These are phyloP conservation scores for Periconia sp. DNA, from an alignment of 2,329 filamentous ascomycete species.

Conservation along the genomic window DNA sequence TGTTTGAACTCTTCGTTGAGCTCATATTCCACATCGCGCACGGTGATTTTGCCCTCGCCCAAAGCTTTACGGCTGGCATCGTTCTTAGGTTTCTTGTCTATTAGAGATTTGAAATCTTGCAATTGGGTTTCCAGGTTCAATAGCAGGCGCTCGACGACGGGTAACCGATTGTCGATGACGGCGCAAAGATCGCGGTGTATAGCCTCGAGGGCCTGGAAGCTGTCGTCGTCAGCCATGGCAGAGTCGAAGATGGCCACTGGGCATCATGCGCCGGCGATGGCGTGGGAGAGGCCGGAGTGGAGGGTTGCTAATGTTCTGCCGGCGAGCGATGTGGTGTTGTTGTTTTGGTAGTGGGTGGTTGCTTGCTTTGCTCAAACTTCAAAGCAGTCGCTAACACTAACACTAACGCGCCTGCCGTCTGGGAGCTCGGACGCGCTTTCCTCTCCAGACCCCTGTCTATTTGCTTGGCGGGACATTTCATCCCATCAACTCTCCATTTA, in stretches of 20 bases:
- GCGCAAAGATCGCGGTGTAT: slow-evolving; percentile 84
- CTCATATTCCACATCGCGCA: slow-evolving; percentile 72
- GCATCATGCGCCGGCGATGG: slow-evolving; percentile 31
- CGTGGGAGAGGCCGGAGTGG: background rate
- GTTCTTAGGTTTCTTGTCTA: slow-evolving; percentile 75
- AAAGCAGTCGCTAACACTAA: slow-evolving; percentile 23
- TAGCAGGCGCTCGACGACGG: slow-evolving; percentile 69
- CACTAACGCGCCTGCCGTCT: slow-evolving; percentile 20
- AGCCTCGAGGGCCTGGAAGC: slow-evolving; percentile 75
- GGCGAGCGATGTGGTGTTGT: background rate
- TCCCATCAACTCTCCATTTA: background rate
- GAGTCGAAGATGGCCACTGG: slow-evolving; percentile 19
- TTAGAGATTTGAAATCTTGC: slow-evolving; percentile 67
- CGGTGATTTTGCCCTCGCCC: slow-evolving; percentile 53
- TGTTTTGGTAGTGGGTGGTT: slow-evolving; percentile 13
- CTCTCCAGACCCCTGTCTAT: slow-evolving; percentile 10
- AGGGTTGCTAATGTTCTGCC: background rate
- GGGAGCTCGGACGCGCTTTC: slow-evolving; percentile 26
- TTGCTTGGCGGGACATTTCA: slow-evolving; percentile 17
- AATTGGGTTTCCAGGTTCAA: slow-evolving; percentile 66
- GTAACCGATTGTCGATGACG: slow-evolving; percentile 69
- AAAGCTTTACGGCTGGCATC: slow-evolving; percentile 73
- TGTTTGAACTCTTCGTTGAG: slow-evolving; percentile 89
- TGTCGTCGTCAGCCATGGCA: slow-evolving; percentile 71
- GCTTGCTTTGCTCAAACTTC: slow-evolving; percentile 18